Evolutionary conservation across 2,329 filamentous ascomycete genomes (phyloP), one percentile per base, ranked within the genome.

Genomic region (Diplodia corticola): DNA sequence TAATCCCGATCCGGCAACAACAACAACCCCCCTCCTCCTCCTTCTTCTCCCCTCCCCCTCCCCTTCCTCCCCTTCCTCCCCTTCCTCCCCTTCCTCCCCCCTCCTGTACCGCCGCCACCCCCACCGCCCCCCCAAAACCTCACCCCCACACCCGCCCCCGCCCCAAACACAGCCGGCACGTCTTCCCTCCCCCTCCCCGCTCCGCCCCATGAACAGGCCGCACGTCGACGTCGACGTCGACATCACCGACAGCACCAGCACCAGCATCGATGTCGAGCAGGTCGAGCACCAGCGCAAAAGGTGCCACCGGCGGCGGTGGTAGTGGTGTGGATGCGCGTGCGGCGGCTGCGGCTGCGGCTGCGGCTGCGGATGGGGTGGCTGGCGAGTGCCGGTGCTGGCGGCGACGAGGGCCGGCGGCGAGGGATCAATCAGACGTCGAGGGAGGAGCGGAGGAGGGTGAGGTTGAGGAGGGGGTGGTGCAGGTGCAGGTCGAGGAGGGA

Each of bases 401-500:
- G 26, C 37, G 12, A 3, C 10, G 9, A 65, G 53, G 17, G 49
- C 40, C n/a, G n/a, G n/a, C n/a, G n/a, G n/a, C n/a, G n/a, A n/a
- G n/a, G n/a, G n/a, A n/a, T n/a, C n/a, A n/a, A n/a, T n/a, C n/a
- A n/a, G 40, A 65, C 22, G 20, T 20, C 24, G 9, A 54, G 44
- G 0, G 20, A 17, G 9, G 30, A 33, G 13, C 3, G 3, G n/a
- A 59, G 3, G n/a, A 59, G 35, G 7, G 4, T 5, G 1, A 59
- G 7, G 28, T 57, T 37, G 7, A 65, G 53, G n/a, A 24, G 26
- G 4, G 51, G 28, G 40, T n/a, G n/a, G n/a, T n/a, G n/a, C n/a
- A n/a, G n/a, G n/a, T 65, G 51, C 26, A 65, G n/a, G n/a, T 37
- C 12, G 9, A 65, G 35, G 9, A 65, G 35, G 2, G 51, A 57